Percentiles rank a stretch among this genome's conserved stretches.
Conservation (phyloP, 352 stramenopile species). For the Nothophytophthora sp. region DNA sequence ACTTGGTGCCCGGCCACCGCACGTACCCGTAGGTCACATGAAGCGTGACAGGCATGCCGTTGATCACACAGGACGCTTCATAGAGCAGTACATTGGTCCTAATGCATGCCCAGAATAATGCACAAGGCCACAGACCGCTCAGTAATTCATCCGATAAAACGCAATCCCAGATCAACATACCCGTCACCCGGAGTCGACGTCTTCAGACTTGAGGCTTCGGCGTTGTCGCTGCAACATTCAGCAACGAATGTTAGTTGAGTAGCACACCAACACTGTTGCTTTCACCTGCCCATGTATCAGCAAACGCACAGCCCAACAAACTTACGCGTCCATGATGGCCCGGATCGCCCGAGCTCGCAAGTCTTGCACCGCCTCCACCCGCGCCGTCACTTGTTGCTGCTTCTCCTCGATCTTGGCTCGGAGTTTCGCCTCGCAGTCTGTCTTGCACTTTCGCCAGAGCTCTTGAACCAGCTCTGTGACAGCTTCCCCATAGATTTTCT, state of each 20-base stretch:
- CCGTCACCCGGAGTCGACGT: slow-evolving; percentile 21
- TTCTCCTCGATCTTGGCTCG: slow-evolving; percentile 83
- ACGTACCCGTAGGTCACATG: slow-evolving; percentile 80
- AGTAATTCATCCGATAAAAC: too few relatives aligned
- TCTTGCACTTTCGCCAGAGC: slow-evolving; percentile 59
- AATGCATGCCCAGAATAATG: background rate
- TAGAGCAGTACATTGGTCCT: slow-evolving; percentile 81
- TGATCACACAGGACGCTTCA: slow-evolving; percentile 75
- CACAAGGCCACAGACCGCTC: background rate
- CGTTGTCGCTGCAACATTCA: slow-evolving; percentile 34
- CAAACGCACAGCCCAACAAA: slow-evolving; percentile 2
- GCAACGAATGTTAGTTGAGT: slow-evolving; percentile 6
- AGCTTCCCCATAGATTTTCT: slow-evolving; percentile 73
- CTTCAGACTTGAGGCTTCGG: slow-evolving; percentile 51
- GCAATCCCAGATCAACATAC: slow-evolving; percentile 12
- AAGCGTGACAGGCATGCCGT: slow-evolving; percentile 66
- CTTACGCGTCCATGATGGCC: slow-evolving; percentile 69
- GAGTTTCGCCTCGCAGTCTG: slow-evolving; percentile 55
- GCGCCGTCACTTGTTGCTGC: slow-evolving; percentile 60
- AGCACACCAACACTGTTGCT: too few relatives aligned
- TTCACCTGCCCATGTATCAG: too few relatives aligned
- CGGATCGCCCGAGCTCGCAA: slow-evolving; percentile 58
- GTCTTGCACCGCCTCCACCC: slow-evolving; percentile 60
- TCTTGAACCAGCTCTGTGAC: slow-evolving; percentile 73
- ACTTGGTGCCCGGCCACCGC: too few relatives aligned